These are phyloP conservation scores for Paramecium sexaurelia DNA, from an alignment of 73 alveolate genomes.

Conservation along the genomic window DNA sequence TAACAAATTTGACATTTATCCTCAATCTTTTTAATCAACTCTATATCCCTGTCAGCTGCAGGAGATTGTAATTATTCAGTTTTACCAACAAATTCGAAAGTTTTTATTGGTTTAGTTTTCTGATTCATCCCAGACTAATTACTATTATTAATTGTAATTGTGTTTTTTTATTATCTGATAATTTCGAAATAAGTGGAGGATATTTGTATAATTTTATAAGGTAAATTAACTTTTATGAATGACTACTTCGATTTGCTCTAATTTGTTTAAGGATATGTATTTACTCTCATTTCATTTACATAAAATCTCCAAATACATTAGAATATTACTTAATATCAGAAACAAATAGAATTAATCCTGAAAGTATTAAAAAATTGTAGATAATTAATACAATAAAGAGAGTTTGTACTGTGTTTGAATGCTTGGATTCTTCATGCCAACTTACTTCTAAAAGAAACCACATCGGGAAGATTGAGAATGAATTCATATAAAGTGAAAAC, in stretches of 20 bases:
- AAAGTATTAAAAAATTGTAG: neutral
- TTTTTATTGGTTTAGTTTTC: neutral
- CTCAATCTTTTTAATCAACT: neutral
- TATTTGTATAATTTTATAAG: neutral
- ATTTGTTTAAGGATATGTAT: neutral
- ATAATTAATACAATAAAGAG: neutral
- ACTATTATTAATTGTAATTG: neutral
- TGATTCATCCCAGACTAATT: neutral
- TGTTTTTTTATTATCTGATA: neutral
- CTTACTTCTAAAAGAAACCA: conserved; percentile 2
- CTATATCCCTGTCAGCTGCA: neutral
- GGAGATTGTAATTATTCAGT: conserved; percentile 33
- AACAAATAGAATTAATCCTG: neutral
- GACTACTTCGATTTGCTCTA: neutral
- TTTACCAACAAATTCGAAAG: conserved; percentile 30
- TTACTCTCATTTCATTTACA: neutral
- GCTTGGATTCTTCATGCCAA: neutral
- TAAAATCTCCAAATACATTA: conserved; percentile 10
- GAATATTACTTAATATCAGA: neutral
- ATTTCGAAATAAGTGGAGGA: conserved; percentile 25
- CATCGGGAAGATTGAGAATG: neutral
- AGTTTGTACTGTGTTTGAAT: neutral
- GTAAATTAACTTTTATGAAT: neutral
- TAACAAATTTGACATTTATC: conserved; percentile 25
- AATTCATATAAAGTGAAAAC: neutral